A percentile compares a stretch with the other conserved stretches of the same genome.
These are phyloP conservation scores for Daldinia decipiens DNA, from an alignment of 495 filamentous ascomycete genomes.

Conservation along the genomic window DNA sequence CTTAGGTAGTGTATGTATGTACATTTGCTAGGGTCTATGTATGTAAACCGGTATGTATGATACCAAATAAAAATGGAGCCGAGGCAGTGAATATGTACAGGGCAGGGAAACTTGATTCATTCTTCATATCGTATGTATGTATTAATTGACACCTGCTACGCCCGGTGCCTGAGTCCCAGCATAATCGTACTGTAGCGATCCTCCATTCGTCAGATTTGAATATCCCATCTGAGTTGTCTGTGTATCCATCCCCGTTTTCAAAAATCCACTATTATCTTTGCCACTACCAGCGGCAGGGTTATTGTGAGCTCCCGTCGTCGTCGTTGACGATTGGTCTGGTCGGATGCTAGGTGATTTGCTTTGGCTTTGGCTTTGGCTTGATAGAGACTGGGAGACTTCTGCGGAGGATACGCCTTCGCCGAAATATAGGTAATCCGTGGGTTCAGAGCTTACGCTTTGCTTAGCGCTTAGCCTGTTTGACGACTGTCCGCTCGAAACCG, in stretches of 20 bases:
- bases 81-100: background rate
- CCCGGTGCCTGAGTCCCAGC: background rate
- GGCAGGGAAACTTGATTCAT: background rate
- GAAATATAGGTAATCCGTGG: background rate
- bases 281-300: background rate
- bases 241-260: slow-evolving; percentile 16
- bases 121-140: background rate
- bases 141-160: background rate
- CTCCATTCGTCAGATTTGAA: slow-evolving; percentile 11
- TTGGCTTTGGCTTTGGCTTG: background rate
- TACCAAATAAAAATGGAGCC: background rate
- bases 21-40: background rate
- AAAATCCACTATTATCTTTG: slow-evolving; percentile 22
- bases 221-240: slow-evolving; percentile 29
- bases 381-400: background rate
- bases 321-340: background rate
- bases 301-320: background rate
- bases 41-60: too few relatives aligned
- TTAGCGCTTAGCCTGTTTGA: background rate
- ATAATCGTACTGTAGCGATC: background rate
- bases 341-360: background rate
- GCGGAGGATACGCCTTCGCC: background rate
- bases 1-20: too few relatives aligned
- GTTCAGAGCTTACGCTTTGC: background rate
- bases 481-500: background rate